These are phyloP conservation scores for Epichloe hybrida DNA, from an alignment of 2,329 filamentous ascomycete genomes.

Conservation along the genomic window DNA sequence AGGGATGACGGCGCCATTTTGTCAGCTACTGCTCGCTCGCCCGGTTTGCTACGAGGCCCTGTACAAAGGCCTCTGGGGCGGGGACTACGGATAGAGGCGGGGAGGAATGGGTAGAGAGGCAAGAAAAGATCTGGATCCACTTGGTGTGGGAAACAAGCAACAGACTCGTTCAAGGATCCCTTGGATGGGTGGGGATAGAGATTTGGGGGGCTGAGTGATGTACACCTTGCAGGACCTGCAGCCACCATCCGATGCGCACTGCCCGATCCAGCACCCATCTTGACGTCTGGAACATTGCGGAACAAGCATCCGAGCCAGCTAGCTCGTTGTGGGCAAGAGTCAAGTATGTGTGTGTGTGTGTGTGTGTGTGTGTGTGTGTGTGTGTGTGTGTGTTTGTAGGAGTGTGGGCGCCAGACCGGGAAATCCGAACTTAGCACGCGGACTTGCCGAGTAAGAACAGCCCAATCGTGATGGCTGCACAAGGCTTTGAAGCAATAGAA, in stretches of 20 bases:
- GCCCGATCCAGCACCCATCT: constrained; percentile 1
- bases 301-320: not conserved
- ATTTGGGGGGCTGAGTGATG: not conserved
- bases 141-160: not conserved
- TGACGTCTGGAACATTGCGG: not conserved
- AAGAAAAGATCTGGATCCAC: not conserved
- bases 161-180: not conserved
- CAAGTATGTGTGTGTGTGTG: not conserved
- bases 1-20: not conserved
- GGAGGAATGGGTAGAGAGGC: not conserved
- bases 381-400: not conserved
- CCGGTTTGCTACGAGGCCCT: not conserved
- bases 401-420: not conserved
- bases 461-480: not conserved
- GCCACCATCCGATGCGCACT: not conserved
- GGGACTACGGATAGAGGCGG: not conserved
- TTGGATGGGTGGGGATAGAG: not conserved
- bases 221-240: constrained; percentile 1
- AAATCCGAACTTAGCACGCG: not conserved
- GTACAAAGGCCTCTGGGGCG: not conserved
- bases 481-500: not conserved
- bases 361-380: not conserved
- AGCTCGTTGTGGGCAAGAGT: not conserved
- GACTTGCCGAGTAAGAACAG: not conserved
- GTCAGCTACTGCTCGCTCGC: constrained; percentile 5